Base-by-base conservation (phyloP, 1,139 yeast species). In the Suhomyces bokatorum region DNA sequence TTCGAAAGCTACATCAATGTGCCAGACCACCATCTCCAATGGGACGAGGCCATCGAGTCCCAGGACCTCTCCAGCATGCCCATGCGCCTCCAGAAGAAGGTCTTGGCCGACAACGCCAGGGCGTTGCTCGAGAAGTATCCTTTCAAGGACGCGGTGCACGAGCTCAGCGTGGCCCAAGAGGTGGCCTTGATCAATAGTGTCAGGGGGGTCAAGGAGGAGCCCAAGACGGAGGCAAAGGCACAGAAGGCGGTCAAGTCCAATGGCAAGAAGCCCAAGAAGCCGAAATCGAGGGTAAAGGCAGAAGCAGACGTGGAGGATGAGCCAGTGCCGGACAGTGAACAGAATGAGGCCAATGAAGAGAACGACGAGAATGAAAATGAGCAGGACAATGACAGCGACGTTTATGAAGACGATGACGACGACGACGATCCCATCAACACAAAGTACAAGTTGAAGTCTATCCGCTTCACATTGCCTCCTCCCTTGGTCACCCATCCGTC, bases 401-500 rank as follows among this genome's bases (percentile, higher is more conserved):
- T 34, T 13, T 48, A 51, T 1, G 45, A 38, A 9, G 54, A 46
- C 13, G 48, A 42, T 3, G 50, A 43, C 6, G 52, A 50, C 12
- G 58, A 50, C 32, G 45, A 45, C 6, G 52, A 42, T 20, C 6
- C 24, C 7, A 37, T 33, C 11, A 42, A 40, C 31, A 59, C 71
- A 52, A 59, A 53, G 49, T 59, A 62, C 46, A 69, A 64, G 42
- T 42, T 71, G 13, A 64, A 84, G 13, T 70, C 69, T 9, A 55
- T 87, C 16, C 75, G 69, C 32, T 73, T 73, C 39, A 58, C 77
- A 2, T 68, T 80, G 6, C 86, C 89, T 1, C 73, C 75, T 10
- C 85, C 85, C 24, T 64, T 79, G 8, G 74, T 88, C 5, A 85
- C 95, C 0, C 91, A 89, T 59, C 97, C 97, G 2, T 75, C 81